Percentiles rank a stretch among this genome's conserved stretches.
phyloP scores from a whole-genome alignment of 179 eudicot genomes.

The Spinacia oleracea region DNA sequence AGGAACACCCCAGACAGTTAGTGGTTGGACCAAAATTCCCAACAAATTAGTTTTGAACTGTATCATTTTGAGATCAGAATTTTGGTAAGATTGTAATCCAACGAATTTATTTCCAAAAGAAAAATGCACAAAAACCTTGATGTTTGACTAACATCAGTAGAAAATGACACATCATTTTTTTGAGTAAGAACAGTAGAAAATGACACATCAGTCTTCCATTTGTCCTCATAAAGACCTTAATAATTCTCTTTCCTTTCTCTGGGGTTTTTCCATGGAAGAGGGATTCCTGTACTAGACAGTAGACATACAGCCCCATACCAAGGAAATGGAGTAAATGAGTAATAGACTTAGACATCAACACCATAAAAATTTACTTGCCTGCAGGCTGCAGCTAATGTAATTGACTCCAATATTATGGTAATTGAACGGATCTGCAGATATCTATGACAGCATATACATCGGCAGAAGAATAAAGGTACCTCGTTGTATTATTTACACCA shows the following conservation, averaged over 20 bases:
- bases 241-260: not conserved
- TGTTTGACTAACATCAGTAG: not conserved
- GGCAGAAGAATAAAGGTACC: too few species aligned
- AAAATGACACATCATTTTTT: not conserved
- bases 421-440: not conserved
- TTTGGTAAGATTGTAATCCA: not conserved
- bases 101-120: not conserved
- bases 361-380: not conserved
- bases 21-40: not conserved
- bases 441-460: too few species aligned
- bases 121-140: not conserved
- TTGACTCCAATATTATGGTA: not conserved
- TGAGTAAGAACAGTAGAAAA: not conserved
- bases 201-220: not conserved
- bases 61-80: too few species aligned
- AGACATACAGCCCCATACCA: not conserved
- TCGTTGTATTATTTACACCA: too few species aligned
- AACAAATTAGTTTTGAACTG: too few species aligned
- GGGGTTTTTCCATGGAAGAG: not conserved
- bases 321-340: not conserved
- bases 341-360: not conserved
- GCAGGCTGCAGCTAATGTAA: not conserved
- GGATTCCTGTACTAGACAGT: not conserved
- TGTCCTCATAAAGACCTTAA: not conserved
- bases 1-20: not conserved